These are phyloP conservation scores for Leucaena leucocephala DNA, from an alignment of 306 rosid species.

Conservation along the genomic window DNA sequence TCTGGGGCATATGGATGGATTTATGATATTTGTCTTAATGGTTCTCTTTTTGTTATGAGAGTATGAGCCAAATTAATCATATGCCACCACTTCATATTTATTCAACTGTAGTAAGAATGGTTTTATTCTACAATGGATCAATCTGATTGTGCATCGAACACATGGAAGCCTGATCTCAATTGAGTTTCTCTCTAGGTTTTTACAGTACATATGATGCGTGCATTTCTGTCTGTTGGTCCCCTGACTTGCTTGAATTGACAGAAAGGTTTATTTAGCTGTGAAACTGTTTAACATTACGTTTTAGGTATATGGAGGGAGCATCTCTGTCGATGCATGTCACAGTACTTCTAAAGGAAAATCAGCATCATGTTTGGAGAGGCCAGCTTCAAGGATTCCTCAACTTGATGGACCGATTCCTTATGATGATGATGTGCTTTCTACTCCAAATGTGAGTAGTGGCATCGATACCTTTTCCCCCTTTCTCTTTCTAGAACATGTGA, in stretches of 20 bases:
- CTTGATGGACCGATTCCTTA: constrained; percentile 93
- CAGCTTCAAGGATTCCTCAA: constrained; percentile 82
- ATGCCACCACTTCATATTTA: neutral
- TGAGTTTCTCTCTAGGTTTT: constrained; percentile 7
- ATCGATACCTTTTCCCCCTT: neutral
- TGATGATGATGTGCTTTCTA: constrained; percentile 88
- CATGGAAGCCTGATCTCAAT: neutral
- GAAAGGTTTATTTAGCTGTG: constrained; percentile 14
- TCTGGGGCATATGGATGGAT: neutral
- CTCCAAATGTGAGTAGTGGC: constrained; percentile 80
- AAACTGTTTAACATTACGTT: constrained; percentile 37
- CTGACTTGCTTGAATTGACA: constrained; percentile 35
- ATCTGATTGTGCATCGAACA: neutral
- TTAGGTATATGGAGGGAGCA: constrained; percentile 70
- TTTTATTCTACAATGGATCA: neutral
- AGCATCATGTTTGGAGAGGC: constrained; percentile 40
- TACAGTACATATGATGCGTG: neutral
- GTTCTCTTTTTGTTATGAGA: neutral
- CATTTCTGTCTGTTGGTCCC: constrained; percentile 27
- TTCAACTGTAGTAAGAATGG: neutral
- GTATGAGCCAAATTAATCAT: neutral
- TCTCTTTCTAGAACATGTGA: constrained; percentile 5
- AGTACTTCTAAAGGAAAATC: constrained; percentile 47
- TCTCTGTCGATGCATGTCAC: constrained; percentile 45
- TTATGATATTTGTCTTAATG: neutral